Evolutionary conservation across 768 basidiomycete species (phyloP), one percentile per base, ranked within the genome.

Genomic region (Russula sp.): DNA sequence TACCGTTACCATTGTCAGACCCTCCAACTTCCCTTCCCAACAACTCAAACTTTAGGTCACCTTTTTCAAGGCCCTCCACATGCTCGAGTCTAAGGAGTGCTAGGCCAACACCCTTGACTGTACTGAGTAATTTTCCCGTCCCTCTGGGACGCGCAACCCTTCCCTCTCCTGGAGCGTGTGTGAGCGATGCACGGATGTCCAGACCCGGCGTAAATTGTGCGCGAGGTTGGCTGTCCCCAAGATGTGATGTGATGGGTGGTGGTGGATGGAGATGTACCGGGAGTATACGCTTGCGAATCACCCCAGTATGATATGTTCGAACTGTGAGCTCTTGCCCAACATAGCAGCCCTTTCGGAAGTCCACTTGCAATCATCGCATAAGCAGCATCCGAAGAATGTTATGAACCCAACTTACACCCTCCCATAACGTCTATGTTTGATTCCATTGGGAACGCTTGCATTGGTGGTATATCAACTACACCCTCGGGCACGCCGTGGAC

Each of bases 311-410:
- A 73, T 96, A 96, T 41, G 96, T 98, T 55, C 97, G 83, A 7
- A 97, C 95, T 0, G 95, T 98, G 43, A 98, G 78, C 69, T 98
- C 97, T 77, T 99, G 97, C 9, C 97, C 97, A 6, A 98, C 87
- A 70, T 98, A 98, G 71, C 97, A 99, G 3, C 97, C 97, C 75
- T 99, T 99, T 59, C 91, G 79, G 73, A 97, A 98, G 74, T 98
- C 93, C 71, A 98, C 95, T 88, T 79, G 47, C 55, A 45, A 56
- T 5, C 56, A 29, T 57, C 41, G 64, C 35, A 60, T 63, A 38
- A 55, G 36, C 50, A 54, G 41, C 66, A 58, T 55, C 43, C 20
- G 47, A 35, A 13, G 68, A 42, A 22, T 18, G 1, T 13, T 25
- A 38, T n/a, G 7, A 25, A 32, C n/a, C 18, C 25, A 32, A 79